A percentile compares a stretch with the other conserved stretches of the same genome.
Conservation (phyloP, 345 rosid genomes). For the Salix exigua region DNA sequence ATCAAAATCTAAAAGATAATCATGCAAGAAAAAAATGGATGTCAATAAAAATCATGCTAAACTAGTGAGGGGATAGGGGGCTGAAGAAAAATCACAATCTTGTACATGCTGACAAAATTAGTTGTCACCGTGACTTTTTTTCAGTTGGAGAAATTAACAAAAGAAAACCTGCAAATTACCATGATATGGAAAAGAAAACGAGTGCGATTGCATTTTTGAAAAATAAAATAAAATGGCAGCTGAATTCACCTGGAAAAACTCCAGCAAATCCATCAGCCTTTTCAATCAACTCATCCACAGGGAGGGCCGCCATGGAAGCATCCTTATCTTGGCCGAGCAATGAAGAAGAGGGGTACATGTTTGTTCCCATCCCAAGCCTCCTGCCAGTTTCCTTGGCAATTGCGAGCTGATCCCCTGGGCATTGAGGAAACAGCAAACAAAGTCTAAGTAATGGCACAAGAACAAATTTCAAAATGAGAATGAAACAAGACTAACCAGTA, state of each 20-base stretch:
- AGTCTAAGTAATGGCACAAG: background rate
- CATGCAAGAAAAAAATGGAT: background rate
- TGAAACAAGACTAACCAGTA: conserved; percentile 47
- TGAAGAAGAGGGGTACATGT: conserved; percentile 91
- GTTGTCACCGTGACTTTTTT: no score
- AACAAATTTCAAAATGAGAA: background rate
- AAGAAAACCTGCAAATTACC: no score
- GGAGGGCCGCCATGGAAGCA: conserved; percentile 69
- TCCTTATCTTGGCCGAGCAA: conserved; percentile 82
- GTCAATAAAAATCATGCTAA: background rate
- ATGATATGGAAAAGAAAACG: background rate
- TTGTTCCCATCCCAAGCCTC: conserved; percentile 97
- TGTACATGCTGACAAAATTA: background rate
- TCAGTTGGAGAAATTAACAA: no score
- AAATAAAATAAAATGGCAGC: background rate
- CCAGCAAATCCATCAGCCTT: conserved; percentile 97
- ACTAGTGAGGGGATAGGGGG: background rate
- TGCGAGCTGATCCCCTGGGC: conserved; percentile 86
- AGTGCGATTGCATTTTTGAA: background rate
- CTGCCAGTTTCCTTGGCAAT: conserved; percentile 91
- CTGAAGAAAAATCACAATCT: background rate
- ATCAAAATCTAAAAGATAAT: background rate
- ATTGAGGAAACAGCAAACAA: conserved; percentile 7
- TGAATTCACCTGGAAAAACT: conserved; percentile 71
- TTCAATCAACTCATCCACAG: conserved; percentile 85